phyloP scores from a whole-genome alignment of 129 eudicot species.

The Scalesia atractyloides region DNA sequence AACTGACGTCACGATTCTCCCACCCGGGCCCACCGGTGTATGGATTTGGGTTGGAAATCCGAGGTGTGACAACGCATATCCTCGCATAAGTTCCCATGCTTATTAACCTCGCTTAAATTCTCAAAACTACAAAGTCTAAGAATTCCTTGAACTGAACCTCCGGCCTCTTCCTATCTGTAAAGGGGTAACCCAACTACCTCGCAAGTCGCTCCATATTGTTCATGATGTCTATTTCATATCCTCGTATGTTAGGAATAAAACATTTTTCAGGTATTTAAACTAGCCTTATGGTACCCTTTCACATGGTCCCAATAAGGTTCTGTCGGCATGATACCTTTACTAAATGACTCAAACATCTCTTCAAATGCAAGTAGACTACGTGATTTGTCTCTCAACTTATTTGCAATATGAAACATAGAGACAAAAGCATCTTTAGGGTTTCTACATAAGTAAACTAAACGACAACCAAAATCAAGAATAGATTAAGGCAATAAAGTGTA shows the following conservation, averaged over 20 bases:
- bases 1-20: too few species aligned
- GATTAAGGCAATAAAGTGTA: slow-evolving; percentile 28
- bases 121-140: slow-evolving; percentile 14
- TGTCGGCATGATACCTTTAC: slow-evolving; percentile 35
- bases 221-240: slow-evolving; percentile 34
- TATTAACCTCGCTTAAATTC: slow-evolving; percentile 18
- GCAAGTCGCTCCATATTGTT: slow-evolving; percentile 36
- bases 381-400: slow-evolving; percentile 27
- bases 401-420: slow-evolving; percentile 42
- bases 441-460: slow-evolving; percentile 30
- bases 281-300: slow-evolving; percentile 43
- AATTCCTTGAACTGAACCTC: slow-evolving; percentile 18
- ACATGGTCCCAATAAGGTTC: slow-evolving; percentile 39
- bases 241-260: slow-evolving; percentile 51
- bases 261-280: slow-evolving; percentile 26
- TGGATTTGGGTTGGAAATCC: too few species aligned
- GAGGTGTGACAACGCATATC: too few species aligned
- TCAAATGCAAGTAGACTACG: slow-evolving; percentile 13
- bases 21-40: too few species aligned
- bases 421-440: slow-evolving; percentile 39
- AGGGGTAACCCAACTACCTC: slow-evolving; percentile 38
- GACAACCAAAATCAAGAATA: slow-evolving; percentile 6
- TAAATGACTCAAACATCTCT: slow-evolving; percentile 36
- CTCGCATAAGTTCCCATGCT: slow-evolving; percentile 8
- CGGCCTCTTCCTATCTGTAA: slow-evolving; percentile 21